These are phyloP conservation scores for Beverwykella pulmonaria DNA, from an alignment of 495 filamentous ascomycete genomes.

Conservation along the genomic window DNA sequence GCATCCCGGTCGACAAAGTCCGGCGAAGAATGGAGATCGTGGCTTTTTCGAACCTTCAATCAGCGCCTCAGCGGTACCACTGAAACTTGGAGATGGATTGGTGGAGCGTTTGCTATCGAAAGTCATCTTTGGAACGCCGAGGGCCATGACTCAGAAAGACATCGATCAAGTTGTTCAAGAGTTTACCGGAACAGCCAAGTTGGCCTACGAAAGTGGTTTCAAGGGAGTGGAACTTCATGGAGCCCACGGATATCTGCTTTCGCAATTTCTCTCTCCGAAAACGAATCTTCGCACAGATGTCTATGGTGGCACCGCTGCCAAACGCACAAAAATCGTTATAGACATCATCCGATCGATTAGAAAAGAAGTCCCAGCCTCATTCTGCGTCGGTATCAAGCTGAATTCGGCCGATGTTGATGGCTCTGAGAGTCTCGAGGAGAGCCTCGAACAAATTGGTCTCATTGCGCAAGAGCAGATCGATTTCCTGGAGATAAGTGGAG, in stretches of 20 bases:
- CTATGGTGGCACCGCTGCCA: constrained; percentile 54
- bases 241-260: constrained; percentile 62
- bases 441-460: constrained; percentile 57
- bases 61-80: constrained; percentile 52
- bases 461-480: constrained; percentile 59
- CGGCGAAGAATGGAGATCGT: constrained; percentile 50
- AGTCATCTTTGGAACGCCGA: constrained; percentile 50
- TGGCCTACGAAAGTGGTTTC: constrained; percentile 57
- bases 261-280: constrained; percentile 29
- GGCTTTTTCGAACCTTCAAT: constrained; percentile 52
- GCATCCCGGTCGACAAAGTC: constrained; percentile 62
- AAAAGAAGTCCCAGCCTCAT: constrained; percentile 51
- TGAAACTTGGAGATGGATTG: constrained; percentile 48
- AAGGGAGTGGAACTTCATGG: constrained; percentile 61
- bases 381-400: constrained; percentile 64
- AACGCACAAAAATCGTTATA: constrained; percentile 53
- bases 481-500: constrained; percentile 66
- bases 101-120: constrained; percentile 45
- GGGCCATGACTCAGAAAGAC: constrained; percentile 55
- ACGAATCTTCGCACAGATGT: constrained; percentile 53
- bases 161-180: constrained; percentile 52
- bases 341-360: constrained; percentile 52
- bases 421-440: constrained; percentile 51
- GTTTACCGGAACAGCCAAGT: constrained; percentile 54
- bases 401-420: constrained; percentile 61